These are phyloP conservation scores for Cutaneotrichosporon cutaneum DNA, from an alignment of 1,284 basidiomycete species.

Conservation along the genomic window DNA sequence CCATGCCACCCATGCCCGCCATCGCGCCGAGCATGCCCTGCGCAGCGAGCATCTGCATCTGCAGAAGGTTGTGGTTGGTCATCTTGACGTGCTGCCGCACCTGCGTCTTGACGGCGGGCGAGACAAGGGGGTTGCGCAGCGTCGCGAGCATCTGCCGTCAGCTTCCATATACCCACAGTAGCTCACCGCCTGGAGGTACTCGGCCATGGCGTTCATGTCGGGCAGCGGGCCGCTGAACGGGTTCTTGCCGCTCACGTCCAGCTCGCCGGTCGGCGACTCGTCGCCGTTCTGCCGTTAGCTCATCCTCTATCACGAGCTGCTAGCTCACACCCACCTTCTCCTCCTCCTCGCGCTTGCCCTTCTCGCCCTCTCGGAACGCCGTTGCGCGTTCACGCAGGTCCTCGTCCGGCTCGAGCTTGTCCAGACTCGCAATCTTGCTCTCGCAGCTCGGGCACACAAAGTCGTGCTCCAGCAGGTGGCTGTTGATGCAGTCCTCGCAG, in stretches of 20 bases:
- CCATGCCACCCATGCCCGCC: slow-evolving; percentile 23
- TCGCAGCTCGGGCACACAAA: slow-evolving; percentile 86
- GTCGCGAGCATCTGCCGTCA: slow-evolving; percentile 36
- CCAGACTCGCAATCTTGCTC: slow-evolving; percentile 78
- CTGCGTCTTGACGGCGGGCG: slow-evolving; percentile 23
- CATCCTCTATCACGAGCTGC: neutral
- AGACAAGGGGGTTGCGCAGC: slow-evolving; percentile 38
- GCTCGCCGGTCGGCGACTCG: neutral
- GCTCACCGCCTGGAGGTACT: slow-evolving; percentile 20
- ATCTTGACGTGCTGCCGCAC: slow-evolving; percentile 38
- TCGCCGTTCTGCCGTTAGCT: slow-evolving; percentile 9
- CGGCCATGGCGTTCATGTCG: slow-evolving; percentile 25
- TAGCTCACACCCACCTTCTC: neutral
- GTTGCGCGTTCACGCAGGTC: slow-evolving; percentile 70
- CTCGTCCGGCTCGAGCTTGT: slow-evolving; percentile 76
- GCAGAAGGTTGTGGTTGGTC: slow-evolving; percentile 41
- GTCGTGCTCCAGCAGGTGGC: slow-evolving; percentile 84
- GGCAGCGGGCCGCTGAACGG: slow-evolving; percentile 21
- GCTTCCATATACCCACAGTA: neutral
- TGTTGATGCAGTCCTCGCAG: slow-evolving; percentile 94
- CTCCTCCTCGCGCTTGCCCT: slow-evolving; percentile 69
- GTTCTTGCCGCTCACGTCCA: slow-evolving; percentile 18
- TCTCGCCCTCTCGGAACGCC: slow-evolving; percentile 78
- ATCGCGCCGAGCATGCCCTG: slow-evolving; percentile 23
- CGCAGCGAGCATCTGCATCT: slow-evolving; percentile 46